phyloP scores from a whole-genome alignment of 2,329 filamentous ascomycete species.

The Xylariales sp. region DNA sequence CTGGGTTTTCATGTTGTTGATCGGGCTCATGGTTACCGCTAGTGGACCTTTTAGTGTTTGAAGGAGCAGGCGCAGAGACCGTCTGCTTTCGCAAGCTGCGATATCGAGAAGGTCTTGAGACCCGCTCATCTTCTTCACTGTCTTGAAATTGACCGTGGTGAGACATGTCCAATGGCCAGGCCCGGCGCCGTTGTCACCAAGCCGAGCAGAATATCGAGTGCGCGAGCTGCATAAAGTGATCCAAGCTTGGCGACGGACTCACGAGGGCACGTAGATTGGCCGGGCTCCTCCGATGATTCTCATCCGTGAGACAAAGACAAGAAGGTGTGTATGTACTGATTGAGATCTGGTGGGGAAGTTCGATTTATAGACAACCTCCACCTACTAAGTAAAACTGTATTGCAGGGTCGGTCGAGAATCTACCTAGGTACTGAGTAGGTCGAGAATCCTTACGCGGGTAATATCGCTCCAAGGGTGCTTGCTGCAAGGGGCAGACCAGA shows the following conservation, averaged over 20 bases:
- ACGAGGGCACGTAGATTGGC: conserved; percentile 3
- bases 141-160: conserved; percentile 23
- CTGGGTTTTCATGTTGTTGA: conserved; percentile 37
- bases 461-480: conserved; percentile 17
- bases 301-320: conserved; percentile 28
- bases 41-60: conserved; percentile 37
- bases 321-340: conserved; percentile 16
- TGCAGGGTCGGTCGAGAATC: too few relatives aligned
- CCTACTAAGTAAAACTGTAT: conserved; percentile 1
- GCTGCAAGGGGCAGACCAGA: conserved; percentile 28
- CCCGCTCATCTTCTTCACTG: conserved; percentile 33
- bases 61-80: conserved; percentile 44
- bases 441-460: not conserved
- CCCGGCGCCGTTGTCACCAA: conserved; percentile 37
- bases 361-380: conserved; percentile 28
- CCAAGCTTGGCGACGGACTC: conserved; percentile 8
- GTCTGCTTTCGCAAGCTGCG: conserved; percentile 50
- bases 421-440: too few relatives aligned
- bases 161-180: conserved; percentile 38
- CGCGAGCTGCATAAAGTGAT: not conserved
- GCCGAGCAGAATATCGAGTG: not conserved
- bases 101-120: conserved; percentile 51
- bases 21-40: conserved; percentile 35
- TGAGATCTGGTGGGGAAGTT: conserved; percentile 29
- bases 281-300: conserved; percentile 5